Conservation (phyloP, 2,329 filamentous ascomycete species). For the Achaetomium macrosporum region DNA sequence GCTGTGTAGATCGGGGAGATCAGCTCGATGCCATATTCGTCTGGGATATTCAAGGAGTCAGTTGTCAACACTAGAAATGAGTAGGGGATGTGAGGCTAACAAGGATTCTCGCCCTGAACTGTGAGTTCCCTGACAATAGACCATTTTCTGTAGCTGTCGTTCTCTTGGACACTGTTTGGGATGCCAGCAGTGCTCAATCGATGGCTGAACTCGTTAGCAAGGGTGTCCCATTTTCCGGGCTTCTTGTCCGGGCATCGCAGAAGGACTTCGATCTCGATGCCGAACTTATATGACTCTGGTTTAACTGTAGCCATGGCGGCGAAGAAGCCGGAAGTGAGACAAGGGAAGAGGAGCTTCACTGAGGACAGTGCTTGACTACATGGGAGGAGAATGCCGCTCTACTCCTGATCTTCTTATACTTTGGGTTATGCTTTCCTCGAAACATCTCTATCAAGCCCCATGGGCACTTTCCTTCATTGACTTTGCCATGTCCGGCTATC, state of each 20-base stretch:
- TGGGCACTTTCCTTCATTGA: neutral
- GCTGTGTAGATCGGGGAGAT: constrained; percentile 34
- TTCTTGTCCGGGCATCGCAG: constrained; percentile 30
- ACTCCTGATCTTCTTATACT: neutral
- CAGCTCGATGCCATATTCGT: constrained; percentile 30
- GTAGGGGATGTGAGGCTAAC: constrained; percentile 18
- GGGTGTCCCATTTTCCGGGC: constrained; percentile 29
- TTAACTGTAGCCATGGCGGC: neutral
- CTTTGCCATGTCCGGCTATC: neutral
- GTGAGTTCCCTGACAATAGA: constrained; percentile 35
- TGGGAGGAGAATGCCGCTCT: neutral
- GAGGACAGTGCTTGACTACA: neutral
- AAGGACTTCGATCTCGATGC: constrained; percentile 36
- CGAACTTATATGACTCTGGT: constrained; percentile 27
- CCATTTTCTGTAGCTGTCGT: constrained; percentile 32
- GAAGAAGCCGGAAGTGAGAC: neutral
- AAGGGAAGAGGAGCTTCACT: neutral
- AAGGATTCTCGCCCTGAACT: constrained; percentile 31
- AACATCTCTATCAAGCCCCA: neutral
- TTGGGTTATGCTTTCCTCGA: neutral
- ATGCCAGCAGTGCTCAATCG: constrained; percentile 30
- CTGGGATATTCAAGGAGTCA: neutral
- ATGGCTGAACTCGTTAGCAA: constrained; percentile 33
- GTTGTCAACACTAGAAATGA: neutral
- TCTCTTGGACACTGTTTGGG: constrained; percentile 31